phyloP scores from a whole-genome alignment of 2,329 filamentous ascomycete genomes.

The Colletotrichum tanaceti region DNA sequence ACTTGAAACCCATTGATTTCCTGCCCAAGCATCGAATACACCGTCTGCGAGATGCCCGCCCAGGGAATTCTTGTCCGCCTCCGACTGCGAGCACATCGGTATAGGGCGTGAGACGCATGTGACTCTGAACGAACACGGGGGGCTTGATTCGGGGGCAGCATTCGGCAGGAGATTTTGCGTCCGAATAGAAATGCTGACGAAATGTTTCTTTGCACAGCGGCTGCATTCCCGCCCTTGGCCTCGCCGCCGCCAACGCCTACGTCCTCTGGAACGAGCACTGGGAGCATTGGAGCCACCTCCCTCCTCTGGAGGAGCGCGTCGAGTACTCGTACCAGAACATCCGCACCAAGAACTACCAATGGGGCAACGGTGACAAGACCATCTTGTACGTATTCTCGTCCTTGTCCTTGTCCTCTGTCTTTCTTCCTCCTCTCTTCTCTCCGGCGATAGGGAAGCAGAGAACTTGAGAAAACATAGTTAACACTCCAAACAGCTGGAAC shows the following conservation, averaged over 20 bases:
- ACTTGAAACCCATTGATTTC: conserved; percentile 2
- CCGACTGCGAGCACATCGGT: neutral
- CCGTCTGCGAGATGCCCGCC: conserved; percentile 10
- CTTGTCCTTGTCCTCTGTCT: neutral
- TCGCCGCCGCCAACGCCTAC: conserved; percentile 85
- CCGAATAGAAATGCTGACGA: conserved; percentile 10
- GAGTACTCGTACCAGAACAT: conserved; percentile 99
- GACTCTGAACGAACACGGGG: neutral
- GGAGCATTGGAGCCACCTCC: conserved; percentile 91
- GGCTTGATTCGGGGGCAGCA: conserved; percentile 1
- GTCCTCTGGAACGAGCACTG: conserved; percentile 95
- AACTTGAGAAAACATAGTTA: conserved; percentile 38
- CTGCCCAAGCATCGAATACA: conserved; percentile 42
- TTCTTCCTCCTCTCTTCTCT: neutral
- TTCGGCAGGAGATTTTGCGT: neutral
- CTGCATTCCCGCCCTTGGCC: conserved; percentile 77
- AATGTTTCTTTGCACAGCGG: conserved; percentile 64
- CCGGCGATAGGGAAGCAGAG: neutral
- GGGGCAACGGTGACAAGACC: conserved; percentile 95
- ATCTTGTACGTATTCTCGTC: conserved; percentile 68
- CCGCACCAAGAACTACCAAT: conserved; percentile 93
- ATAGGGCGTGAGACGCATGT: neutral
- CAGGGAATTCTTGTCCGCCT: neutral
- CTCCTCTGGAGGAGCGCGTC: conserved; percentile 87
- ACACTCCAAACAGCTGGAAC: conserved; percentile 79